These are phyloP conservation scores for Astrothelium macrocarpum DNA, from an alignment of 495 filamentous ascomycete species.

Conservation along the genomic window DNA sequence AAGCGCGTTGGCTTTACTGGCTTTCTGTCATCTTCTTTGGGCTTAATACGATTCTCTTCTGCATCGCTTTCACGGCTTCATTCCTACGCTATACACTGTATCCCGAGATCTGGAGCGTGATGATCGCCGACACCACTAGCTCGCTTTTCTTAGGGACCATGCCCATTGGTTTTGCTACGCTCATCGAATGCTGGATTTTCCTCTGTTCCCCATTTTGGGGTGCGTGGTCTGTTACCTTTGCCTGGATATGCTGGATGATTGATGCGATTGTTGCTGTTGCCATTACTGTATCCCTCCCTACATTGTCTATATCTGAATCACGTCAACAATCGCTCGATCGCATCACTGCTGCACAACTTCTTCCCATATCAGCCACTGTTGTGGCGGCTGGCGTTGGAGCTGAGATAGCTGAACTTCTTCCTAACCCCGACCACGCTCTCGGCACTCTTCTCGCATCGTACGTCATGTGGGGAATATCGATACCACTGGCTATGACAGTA, in stretches of 20 bases:
- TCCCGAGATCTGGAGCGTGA: constrained; percentile 48
- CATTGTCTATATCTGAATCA: constrained; percentile 37
- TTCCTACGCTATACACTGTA: constrained; percentile 49
- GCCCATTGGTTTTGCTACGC: constrained; percentile 55
- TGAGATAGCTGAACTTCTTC: constrained; percentile 45
- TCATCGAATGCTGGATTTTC: constrained; percentile 47
- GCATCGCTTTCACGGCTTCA: constrained; percentile 36
- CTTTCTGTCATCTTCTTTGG: constrained; percentile 29
- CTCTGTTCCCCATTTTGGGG: constrained; percentile 51
- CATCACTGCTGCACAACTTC: constrained; percentile 53
- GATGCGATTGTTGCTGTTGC: constrained; percentile 45
- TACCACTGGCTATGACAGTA: constrained; percentile 46
- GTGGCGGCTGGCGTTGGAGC: constrained; percentile 50
- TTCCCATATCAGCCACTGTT: constrained; percentile 52
- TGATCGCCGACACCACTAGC: constrained; percentile 50
- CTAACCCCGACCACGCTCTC: constrained; percentile 45
- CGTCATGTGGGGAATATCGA: constrained; percentile 51
- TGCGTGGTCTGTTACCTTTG: constrained; percentile 34
- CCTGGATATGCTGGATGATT: constrained; percentile 49
- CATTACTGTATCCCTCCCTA: constrained; percentile 44
- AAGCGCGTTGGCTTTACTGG: constrained; percentile 27
- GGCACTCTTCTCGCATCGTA: constrained; percentile 48
- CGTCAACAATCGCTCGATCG: constrained; percentile 36
- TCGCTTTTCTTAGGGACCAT: constrained; percentile 54
- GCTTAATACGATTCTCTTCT: constrained; percentile 38